A percentile compares a stretch with the other conserved stretches of the same genome.
Evolutionary conservation across 495 filamentous ascomycete genomes (phyloP).

Genomic region (Aspergillus sclerotioniger): DNA sequence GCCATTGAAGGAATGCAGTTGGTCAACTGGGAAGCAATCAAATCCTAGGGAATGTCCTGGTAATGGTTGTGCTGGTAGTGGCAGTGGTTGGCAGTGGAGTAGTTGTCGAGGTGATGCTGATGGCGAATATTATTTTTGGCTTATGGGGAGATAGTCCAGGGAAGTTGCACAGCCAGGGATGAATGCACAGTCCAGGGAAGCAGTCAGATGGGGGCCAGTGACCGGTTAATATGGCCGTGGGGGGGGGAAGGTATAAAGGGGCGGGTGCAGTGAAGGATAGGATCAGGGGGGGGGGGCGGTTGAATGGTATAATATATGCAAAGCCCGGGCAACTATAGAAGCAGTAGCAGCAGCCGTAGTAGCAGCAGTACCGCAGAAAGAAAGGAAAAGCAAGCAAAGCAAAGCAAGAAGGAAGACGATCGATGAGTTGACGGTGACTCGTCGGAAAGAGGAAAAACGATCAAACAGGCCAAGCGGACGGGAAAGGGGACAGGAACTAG

Average conservation of each 20-base stretch:
- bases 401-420: slow-evolving; percentile 2
- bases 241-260: slow-evolving; percentile 4
- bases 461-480: slow-evolving; percentile 11
- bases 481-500: slow-evolving; percentile 22
- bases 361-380: too few species aligned
- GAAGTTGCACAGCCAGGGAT: slow-evolving; percentile 19
- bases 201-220: slow-evolving; percentile 7
- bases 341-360: too few species aligned
- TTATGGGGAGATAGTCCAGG: neutral
- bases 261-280: slow-evolving; percentile 21
- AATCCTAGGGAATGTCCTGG: slow-evolving; percentile 20
- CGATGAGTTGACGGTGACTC: neutral
- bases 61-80: too few species aligned
- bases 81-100: neutral
- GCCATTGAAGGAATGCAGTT: slow-evolving; percentile 25
- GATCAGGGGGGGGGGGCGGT: slow-evolving; percentile 13
- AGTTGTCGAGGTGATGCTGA: slow-evolving; percentile 1
- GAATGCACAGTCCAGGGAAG: slow-evolving; percentile 11
- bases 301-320: neutral
- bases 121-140: neutral
- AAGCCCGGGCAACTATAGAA: too few species aligned
- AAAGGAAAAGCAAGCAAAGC: neutral
- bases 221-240: slow-evolving; percentile 4
- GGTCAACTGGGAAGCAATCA: slow-evolving; percentile 12
- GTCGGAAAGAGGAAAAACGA: slow-evolving; percentile 1